Evolutionary conservation across 371 early-diverging fungal genomes (phyloP).

Genomic region (Saksenaea oblongispora): DNA sequence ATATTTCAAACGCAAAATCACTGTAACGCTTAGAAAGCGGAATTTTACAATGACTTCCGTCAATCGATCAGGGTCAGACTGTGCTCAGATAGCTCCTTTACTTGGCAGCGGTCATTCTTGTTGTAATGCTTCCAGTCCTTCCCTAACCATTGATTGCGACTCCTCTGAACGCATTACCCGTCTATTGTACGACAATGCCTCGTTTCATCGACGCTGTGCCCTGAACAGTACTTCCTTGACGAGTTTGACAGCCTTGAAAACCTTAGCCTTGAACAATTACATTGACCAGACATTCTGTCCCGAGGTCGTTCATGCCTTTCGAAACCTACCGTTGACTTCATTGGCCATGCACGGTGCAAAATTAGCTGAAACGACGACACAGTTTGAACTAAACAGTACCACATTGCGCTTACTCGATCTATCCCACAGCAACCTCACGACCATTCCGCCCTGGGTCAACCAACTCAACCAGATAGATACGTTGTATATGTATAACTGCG

Average conservation of each 20-base stretch:
- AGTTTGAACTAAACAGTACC: background rate
- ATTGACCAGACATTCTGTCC: slow-evolving; percentile 8
- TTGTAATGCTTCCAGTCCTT: background rate
- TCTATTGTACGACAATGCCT: background rate
- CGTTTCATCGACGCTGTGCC: background rate
- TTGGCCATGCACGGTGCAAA: slow-evolving; percentile 9
- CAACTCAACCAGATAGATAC: background rate
- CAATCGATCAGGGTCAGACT: background rate
- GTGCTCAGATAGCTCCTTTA: background rate
- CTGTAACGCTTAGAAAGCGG: background rate
- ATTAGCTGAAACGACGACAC: background rate
- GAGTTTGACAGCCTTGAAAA: background rate
- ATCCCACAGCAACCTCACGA: slow-evolving; percentile 9
- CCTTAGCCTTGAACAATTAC: slow-evolving; percentile 9
- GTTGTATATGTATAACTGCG: background rate
- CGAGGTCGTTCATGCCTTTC: background rate
- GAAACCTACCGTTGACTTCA: background rate
- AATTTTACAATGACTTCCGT: too few relatives aligned
- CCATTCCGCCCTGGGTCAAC: background rate
- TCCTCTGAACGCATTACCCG: background rate
- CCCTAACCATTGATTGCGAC: background rate
- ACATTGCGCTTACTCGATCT: slow-evolving; percentile 4
- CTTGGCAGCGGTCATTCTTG: background rate
- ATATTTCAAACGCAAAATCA: too few relatives aligned
- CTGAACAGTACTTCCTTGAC: background rate